Conservation (phyloP, 1,284 basidiomycete species). For the Sporisorium reilianum region DNA sequence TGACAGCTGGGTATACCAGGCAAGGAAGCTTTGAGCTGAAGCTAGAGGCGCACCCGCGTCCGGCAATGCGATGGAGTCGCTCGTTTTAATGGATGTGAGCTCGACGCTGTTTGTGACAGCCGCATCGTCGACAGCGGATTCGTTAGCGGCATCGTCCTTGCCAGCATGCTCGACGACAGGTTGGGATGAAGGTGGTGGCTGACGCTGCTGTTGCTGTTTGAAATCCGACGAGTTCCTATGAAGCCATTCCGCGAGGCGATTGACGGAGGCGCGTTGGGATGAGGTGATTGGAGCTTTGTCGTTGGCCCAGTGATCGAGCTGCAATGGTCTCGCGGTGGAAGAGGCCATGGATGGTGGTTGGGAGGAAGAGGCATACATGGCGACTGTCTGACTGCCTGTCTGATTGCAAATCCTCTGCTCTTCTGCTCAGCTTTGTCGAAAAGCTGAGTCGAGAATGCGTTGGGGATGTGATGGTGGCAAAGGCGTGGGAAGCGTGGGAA, state of each 20-base stretch:
- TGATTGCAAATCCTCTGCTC: background rate
- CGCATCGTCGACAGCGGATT: background rate
- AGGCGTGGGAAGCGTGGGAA: background rate
- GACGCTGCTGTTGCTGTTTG: slow-evolving; percentile 33
- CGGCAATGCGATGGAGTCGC: slow-evolving; percentile 19
- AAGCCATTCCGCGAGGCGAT: slow-evolving; percentile 55
- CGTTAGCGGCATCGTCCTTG: no score
- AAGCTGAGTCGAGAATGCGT: slow-evolving; percentile 11
- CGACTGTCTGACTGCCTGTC: background rate
- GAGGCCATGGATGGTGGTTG: slow-evolving; percentile 18
- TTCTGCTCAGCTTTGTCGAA: background rate
- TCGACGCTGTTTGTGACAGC: background rate
- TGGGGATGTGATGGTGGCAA: slow-evolving; percentile 2
- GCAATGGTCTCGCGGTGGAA: slow-evolving; percentile 39
- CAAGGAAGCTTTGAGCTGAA: slow-evolving; percentile 53
- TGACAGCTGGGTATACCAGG: slow-evolving; percentile 53
- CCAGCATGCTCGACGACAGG: background rate
- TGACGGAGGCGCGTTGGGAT: slow-evolving; percentile 50
- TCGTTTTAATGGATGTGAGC: background rate
- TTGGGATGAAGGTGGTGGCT: background rate
- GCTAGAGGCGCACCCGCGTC: slow-evolving; percentile 33
- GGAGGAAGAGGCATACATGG: slow-evolving; percentile 21
- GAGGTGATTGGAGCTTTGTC: slow-evolving; percentile 49
- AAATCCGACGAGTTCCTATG: slow-evolving; percentile 41
- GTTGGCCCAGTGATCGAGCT: slow-evolving; percentile 57